These are phyloP conservation scores for Gynandropsis gynandra DNA, from an alignment of 345 rosid species.

Conservation along the genomic window DNA sequence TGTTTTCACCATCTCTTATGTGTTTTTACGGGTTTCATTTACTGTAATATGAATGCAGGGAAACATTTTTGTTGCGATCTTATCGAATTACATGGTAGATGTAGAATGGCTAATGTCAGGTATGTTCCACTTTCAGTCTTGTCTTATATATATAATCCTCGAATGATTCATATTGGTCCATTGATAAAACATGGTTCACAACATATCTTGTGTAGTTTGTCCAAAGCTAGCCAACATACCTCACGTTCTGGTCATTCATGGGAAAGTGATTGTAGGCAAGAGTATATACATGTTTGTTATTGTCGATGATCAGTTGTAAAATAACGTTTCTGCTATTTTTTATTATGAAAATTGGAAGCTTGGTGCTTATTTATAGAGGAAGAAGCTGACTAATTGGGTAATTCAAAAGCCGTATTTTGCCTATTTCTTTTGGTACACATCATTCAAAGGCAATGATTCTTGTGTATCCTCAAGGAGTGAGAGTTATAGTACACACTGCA, in stretches of 20 bases:
- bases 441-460: constrained; percentile 94
- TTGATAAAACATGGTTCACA: no score
- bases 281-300: constrained; percentile 65
- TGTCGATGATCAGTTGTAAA: background rate
- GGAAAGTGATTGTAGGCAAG: constrained; percentile 77
- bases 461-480: constrained; percentile 70
- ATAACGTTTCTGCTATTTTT: constrained; percentile 1
- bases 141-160: no score
- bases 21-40: background rate
- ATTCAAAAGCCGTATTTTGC: constrained; percentile 82
- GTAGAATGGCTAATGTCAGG: constrained; percentile 74
- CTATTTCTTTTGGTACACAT: constrained; percentile 87
- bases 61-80: constrained; percentile 55
- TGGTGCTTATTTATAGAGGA: constrained; percentile 45
- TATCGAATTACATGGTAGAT: constrained; percentile 95
- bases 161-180: no score
- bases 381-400: constrained; percentile 74
- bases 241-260: constrained; percentile 77
- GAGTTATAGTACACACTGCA: constrained; percentile 87
- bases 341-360: constrained; percentile 4
- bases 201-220: constrained; percentile 47
- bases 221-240: constrained; percentile 63
- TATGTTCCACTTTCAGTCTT: constrained; percentile 21
- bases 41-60: constrained; percentile 38
- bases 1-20: no score